phyloP scores from a whole-genome alignment of 345 rosid genomes.

The Citropsis articulata region DNA sequence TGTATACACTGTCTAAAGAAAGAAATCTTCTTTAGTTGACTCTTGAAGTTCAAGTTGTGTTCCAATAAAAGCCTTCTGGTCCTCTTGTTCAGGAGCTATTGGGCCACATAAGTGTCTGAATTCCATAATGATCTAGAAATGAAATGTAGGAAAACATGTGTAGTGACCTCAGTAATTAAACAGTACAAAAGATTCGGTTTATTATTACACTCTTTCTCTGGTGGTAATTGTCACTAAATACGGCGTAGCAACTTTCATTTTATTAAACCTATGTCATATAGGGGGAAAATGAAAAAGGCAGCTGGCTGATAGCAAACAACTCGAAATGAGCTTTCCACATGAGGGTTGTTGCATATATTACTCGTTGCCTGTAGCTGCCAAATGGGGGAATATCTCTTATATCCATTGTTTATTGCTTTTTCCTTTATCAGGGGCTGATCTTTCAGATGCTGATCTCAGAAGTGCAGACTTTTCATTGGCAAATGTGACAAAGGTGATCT shows the following conservation, averaged over 20 bases:
- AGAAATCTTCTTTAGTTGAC: background rate
- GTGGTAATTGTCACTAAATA: background rate
- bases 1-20: background rate
- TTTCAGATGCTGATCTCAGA: slow-evolving; percentile 89
- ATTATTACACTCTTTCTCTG: background rate
- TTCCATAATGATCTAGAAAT: background rate
- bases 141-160: background rate
- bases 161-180: background rate
- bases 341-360: background rate
- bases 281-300: background rate
- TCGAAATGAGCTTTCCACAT: background rate
- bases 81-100: background rate
- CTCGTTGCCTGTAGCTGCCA: background rate
- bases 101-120: background rate
- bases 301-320: background rate
- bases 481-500: slow-evolving; percentile 75
- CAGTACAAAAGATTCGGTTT: background rate
- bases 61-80: background rate
- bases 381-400: background rate
- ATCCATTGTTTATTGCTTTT: background rate
- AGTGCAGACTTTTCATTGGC: slow-evolving; percentile 89
- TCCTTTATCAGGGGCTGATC: slow-evolving; percentile 75
- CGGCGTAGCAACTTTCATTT: background rate
- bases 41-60: background rate
- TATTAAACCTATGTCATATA: too few species aligned